Percentiles rank a stretch among this genome's conserved stretches.
phyloP scores from a whole-genome alignment of 2,329 filamentous ascomycete species.

The Pyrenochaeta sp. region DNA sequence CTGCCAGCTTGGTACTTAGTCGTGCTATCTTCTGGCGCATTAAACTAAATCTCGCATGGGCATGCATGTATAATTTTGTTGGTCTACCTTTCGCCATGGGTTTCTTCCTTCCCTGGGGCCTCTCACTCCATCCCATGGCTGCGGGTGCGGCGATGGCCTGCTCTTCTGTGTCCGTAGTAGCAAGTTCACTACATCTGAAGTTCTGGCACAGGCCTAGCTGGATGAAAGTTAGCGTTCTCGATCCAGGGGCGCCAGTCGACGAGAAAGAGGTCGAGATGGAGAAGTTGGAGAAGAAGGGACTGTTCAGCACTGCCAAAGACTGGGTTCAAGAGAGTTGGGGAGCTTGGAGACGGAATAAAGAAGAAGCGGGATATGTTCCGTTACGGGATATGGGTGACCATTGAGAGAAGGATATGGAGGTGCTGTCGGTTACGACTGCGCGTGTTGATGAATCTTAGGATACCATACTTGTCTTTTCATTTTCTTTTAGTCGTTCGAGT shows the following conservation, averaged over 20 bases:
- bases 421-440: background rate
- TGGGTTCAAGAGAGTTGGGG: slow-evolving; percentile 42
- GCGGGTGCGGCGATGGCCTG: slow-evolving; percentile 94
- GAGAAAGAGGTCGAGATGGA: slow-evolving; percentile 39
- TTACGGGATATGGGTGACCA: slow-evolving; percentile 53
- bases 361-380: slow-evolving; percentile 56
- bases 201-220: slow-evolving; percentile 85
- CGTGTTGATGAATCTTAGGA: slow-evolving; percentile 11
- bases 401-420: slow-evolving; percentile 1
- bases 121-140: slow-evolving; percentile 90
- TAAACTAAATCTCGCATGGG: slow-evolving; percentile 92
- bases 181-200: slow-evolving; percentile 82
- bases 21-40: slow-evolving; percentile 89
- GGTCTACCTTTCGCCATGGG: slow-evolving; percentile 98
- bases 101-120: slow-evolving; percentile 87
- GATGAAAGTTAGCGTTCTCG: slow-evolving; percentile 78
- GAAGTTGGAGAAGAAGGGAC: slow-evolving; percentile 25
- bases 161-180: slow-evolving; percentile 88
- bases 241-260: slow-evolving; percentile 50
- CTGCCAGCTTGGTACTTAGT: slow-evolving; percentile 82
- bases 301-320: slow-evolving; percentile 32
- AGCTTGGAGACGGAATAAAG: slow-evolving; percentile 48
- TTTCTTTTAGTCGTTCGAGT: slow-evolving; percentile 1
- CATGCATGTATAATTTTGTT: slow-evolving; percentile 89
- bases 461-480: slow-evolving; percentile 13